Evolutionary conservation across 371 early-diverging fungal genomes (phyloP), one percentile per base, ranked within the genome.

Genomic region (Rhizomucor pusillus): DNA sequence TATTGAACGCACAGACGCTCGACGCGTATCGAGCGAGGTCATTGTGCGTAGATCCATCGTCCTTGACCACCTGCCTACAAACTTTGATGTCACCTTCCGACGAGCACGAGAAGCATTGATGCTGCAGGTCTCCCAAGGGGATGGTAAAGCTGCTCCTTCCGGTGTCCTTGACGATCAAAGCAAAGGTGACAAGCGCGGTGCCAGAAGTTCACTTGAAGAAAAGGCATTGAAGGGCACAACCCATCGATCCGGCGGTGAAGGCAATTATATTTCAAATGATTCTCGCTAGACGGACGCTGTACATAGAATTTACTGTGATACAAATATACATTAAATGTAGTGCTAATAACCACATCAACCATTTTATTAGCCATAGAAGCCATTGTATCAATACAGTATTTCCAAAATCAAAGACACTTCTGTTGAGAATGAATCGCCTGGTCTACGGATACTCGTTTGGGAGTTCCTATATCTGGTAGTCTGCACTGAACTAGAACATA

Each of bases 1-100:
- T 0, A 62, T 75, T 16, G 79, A 79, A 63, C 57, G 69, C 29
- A 69, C 75, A 40, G 64, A 53, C 29, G 61, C 71, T 34, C 34
- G 19, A 0, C 64, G 61, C 24, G 79, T 75, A 5, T 79, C 68
- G 2, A 60, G 64, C 16, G 79, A 78, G 47, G 49, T 75, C 1
- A 71, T 78, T 14, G 57, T 78, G 14, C 59, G 67, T 23, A 60
- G 66, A 13, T 73, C 73, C 4, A 75, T 75, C 24, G 40, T 78
- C n/a, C 47, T 75, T 11, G 79, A 78, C 46, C 79, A 78, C 59
- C 52, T 78, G 13, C 79, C 79, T 0, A 68, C 71, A 3, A 75
- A 75, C 47, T 78, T 74, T 57, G 79, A 78, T 25, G 49, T 78
- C 5, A 68, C 75, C 9, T 75, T 78, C 47, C 45, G 58, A 22